phyloP scores from a whole-genome alignment of 2,329 filamentous ascomycete genomes.

The Arthroderma sp. region DNA sequence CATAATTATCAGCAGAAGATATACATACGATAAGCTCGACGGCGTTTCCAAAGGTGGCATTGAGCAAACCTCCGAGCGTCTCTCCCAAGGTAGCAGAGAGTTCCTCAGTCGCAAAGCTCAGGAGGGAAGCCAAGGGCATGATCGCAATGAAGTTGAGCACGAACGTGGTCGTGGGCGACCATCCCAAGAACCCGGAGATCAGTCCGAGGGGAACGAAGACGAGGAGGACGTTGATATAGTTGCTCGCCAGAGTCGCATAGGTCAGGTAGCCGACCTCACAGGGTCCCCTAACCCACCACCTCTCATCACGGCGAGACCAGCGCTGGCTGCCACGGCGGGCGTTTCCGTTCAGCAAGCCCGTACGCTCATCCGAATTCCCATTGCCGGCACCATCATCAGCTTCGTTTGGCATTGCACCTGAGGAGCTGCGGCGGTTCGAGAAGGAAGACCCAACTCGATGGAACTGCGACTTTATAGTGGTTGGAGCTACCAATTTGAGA shows the following conservation, averaged over 20 bases:
- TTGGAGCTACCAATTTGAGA: slow-evolving; percentile 13
- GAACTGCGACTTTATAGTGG: slow-evolving; percentile 14
- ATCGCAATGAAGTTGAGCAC: slow-evolving; percentile 53
- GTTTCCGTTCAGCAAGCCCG: slow-evolving; percentile 7
- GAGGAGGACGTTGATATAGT: slow-evolving; percentile 49
- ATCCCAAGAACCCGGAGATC: slow-evolving; percentile 47
- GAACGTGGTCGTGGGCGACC: slow-evolving; percentile 48
- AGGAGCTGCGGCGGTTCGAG: slow-evolving; percentile 1
- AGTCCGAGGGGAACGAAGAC: slow-evolving; percentile 56
- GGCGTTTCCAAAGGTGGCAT: slow-evolving; percentile 55
- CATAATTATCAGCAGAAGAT: background rate
- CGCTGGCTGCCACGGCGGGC: slow-evolving; percentile 5
- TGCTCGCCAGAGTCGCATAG: slow-evolving; percentile 35
- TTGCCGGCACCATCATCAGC: slow-evolving; percentile 6
- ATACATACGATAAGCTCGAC: slow-evolving; percentile 56
- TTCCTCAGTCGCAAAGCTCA: slow-evolving; percentile 55
- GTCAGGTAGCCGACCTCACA: slow-evolving; percentile 29
- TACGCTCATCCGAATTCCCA: slow-evolving; percentile 9
- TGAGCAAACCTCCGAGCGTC: slow-evolving; percentile 51
- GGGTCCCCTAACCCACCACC: slow-evolving; percentile 31
- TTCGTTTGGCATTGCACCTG: slow-evolving; percentile 10
- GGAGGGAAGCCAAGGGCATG: slow-evolving; percentile 48
- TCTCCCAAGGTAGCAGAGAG: slow-evolving; percentile 49
- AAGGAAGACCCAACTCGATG: slow-evolving; percentile 12
- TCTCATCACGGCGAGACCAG: slow-evolving; percentile 26